These are phyloP conservation scores for Fusarium haematococcum DNA, from an alignment of 2,329 filamentous ascomycete species.

Conservation along the genomic window DNA sequence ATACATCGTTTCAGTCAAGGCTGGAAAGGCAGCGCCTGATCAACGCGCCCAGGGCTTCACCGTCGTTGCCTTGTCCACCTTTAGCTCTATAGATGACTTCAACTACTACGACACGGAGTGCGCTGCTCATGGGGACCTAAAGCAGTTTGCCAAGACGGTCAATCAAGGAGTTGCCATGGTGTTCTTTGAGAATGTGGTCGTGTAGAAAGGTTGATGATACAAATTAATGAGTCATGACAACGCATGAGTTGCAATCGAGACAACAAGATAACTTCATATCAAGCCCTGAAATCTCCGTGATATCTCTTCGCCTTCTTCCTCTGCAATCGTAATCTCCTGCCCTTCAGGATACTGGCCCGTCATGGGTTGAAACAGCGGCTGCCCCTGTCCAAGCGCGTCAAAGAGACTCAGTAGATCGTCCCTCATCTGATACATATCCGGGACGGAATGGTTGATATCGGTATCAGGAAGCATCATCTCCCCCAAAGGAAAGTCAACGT, in stretches of 20 bases:
- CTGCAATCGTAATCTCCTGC: slow-evolving; percentile 7
- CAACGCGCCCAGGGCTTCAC: slow-evolving; percentile 70
- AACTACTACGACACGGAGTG: slow-evolving; percentile 68
- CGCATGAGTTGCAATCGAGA: not conserved
- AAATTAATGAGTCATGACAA: not conserved
- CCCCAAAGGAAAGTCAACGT: slow-evolving; percentile 1
- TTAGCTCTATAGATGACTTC: slow-evolving; percentile 69
- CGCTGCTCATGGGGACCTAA: slow-evolving; percentile 48
- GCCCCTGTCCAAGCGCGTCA: slow-evolving; percentile 49
- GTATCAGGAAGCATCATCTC: slow-evolving; percentile 29
- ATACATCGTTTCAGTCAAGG: slow-evolving; percentile 66
- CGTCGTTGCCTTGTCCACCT: slow-evolving; percentile 66
- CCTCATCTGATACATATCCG: slow-evolving; percentile 51
- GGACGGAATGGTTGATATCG: slow-evolving; percentile 34
- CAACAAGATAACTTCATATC: slow-evolving; percentile 27
- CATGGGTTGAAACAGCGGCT: slow-evolving; percentile 33
- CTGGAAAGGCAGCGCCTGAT: slow-evolving; percentile 62
- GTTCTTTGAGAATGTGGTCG: slow-evolving; percentile 54
- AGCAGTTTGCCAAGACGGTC: slow-evolving; percentile 46
- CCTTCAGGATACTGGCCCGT: slow-evolving; percentile 21
- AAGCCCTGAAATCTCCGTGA: slow-evolving; percentile 49
- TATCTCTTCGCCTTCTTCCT: slow-evolving; percentile 45
- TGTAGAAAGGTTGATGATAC: not conserved
- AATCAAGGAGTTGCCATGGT: slow-evolving; percentile 62
- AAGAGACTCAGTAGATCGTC: slow-evolving; percentile 52